Evolutionary conservation across 176 grass and related monocot species (phyloP).

Genomic region (Poa annua): DNA sequence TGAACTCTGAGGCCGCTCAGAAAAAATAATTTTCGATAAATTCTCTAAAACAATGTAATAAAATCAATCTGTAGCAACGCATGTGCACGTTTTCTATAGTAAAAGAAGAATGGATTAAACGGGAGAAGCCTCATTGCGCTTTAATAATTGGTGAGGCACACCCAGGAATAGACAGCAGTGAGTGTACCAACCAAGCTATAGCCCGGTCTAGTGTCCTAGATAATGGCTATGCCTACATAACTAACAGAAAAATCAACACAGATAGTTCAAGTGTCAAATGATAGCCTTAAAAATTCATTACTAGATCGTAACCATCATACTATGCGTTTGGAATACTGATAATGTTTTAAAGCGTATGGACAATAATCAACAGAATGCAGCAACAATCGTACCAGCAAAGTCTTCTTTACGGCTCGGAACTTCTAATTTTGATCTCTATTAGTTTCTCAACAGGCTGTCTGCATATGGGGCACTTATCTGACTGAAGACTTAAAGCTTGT

Average conservation of each 20-base stretch:
- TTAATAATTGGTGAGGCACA: no score
- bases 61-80: no score
- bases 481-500: constrained; percentile 80
- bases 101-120: background rate
- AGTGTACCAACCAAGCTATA: background rate
- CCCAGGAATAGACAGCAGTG: background rate
- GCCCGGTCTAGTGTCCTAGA: background rate
- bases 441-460: constrained; percentile 85
- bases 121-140: background rate
- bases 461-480: constrained; percentile 98
- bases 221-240: background rate
- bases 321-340: constrained; percentile 34
- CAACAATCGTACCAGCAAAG: constrained; percentile 39
- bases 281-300: background rate
- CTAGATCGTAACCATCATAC: constrained; percentile 19
- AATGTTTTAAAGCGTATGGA: constrained; percentile 24
- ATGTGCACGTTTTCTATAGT: background rate
- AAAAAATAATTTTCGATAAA: no score
- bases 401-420: constrained; percentile 45
- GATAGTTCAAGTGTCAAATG: constrained; percentile 6
- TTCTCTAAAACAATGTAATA: no score
- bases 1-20: no score
- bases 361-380: constrained; percentile 24
- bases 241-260: constrained; percentile 14
- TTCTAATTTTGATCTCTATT: constrained; percentile 81